A percentile compares a stretch with the other conserved stretches of the same genome.
phyloP scores from a whole-genome alignment of 768 basidiomycete species.

The Butyriboletus loyo region DNA sequence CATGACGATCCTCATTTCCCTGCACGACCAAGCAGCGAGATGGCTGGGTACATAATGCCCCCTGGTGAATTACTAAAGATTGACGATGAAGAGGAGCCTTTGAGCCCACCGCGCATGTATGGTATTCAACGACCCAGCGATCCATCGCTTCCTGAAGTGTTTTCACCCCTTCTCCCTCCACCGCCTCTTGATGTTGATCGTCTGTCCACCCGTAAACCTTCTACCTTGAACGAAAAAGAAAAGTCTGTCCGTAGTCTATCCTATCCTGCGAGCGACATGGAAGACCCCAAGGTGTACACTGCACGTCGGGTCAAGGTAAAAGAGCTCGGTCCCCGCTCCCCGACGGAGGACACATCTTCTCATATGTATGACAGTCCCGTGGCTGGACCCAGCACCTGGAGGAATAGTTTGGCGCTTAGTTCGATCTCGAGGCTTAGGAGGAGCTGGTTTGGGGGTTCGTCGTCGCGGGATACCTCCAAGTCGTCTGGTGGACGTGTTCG shows the following conservation, averaged over 20 bases:
- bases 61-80: conserved; percentile 36
- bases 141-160: conserved; percentile 24
- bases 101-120: conserved; percentile 30
- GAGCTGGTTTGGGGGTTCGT: conserved; percentile 55
- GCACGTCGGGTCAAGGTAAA: conserved; percentile 40
- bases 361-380: conserved; percentile 12
- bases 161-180: conserved; percentile 38
- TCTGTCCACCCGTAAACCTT: conserved; percentile 22
- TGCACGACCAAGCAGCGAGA: conserved; percentile 31
- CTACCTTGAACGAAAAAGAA: conserved; percentile 31
- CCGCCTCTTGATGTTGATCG: conserved; percentile 36
- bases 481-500: conserved; percentile 24
- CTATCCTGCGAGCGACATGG: conserved; percentile 32
- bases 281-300: conserved; percentile 33
- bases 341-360: conserved; percentile 15
- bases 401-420: conserved; percentile 42
- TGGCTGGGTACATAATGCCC: conserved; percentile 34
- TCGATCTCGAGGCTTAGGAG: conserved; percentile 48
- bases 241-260: conserved; percentile 32
- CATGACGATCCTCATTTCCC: conserved; percentile 22
- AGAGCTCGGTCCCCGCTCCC: conserved; percentile 28
- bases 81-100: conserved; percentile 31
- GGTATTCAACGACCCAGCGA: conserved; percentile 20
- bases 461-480: conserved; percentile 30
- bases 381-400: conserved; percentile 33